These are phyloP conservation scores for Schoenoplectus tabernaemontani DNA, from an alignment of 202 grass and related monocot genomes.

Conservation along the genomic window DNA sequence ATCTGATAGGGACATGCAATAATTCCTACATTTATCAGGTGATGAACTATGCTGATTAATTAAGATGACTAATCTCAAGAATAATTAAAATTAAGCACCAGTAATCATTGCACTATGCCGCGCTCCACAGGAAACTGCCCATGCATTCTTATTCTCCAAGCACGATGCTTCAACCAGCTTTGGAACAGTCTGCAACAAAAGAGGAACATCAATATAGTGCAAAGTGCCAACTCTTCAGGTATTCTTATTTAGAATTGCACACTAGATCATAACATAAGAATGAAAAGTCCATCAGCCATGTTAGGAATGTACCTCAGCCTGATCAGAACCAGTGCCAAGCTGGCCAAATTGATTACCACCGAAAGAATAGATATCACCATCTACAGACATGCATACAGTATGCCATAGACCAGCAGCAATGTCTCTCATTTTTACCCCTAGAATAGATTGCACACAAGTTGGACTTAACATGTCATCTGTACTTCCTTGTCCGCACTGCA, in stretches of 20 bases:
- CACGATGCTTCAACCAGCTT: conserved; percentile 76
- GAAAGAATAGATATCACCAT: conserved; percentile 93
- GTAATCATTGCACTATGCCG: conserved; percentile 95
- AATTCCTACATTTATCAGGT: not conserved
- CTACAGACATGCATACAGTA: conserved; percentile 72
- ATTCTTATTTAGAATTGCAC: not conserved
- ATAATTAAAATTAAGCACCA: conserved; percentile 46
- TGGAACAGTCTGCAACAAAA: conserved; percentile 73
- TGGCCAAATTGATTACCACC: conserved; percentile 98
- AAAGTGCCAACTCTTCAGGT: no score
- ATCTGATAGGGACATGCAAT: not conserved
- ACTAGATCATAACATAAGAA: not conserved
- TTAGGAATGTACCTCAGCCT: conserved; percentile 61
- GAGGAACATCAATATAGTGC: conserved; percentile 2
- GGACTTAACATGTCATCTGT: conserved; percentile 92
- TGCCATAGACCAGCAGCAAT: conserved; percentile 92
- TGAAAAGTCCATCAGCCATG: not conserved
- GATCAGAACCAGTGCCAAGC: conserved; percentile 96
- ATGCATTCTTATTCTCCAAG: conserved; percentile 82
- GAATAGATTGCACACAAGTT: conserved; percentile 79
- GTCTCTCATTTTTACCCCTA: conserved; percentile 78
- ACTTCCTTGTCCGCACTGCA: conserved; percentile 87
- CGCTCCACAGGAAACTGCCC: conserved; percentile 84
- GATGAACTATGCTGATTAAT: not conserved
- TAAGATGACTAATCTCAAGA: not conserved